These are phyloP conservation scores for Coniochaeta ligniaria DNA, from an alignment of 2,329 filamentous ascomycete genomes.

Conservation along the genomic window DNA sequence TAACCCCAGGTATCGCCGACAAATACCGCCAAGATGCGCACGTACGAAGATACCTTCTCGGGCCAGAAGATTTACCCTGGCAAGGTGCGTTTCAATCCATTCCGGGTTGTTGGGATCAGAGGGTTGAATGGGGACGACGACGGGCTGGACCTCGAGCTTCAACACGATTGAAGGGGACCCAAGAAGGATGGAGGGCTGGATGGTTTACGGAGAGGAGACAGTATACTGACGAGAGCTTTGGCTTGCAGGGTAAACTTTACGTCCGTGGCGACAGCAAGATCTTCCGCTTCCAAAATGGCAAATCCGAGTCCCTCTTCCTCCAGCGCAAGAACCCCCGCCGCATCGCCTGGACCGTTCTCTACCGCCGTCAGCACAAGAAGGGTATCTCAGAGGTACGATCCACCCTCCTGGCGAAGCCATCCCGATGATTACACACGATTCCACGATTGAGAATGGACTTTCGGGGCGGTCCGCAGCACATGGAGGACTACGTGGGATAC, in stretches of 20 bases:
- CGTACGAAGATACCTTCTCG: conserved; percentile 61
- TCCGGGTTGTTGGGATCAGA: neutral
- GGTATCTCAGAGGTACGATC: conserved; percentile 97
- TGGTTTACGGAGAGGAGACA: neutral
- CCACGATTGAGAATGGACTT: too few relatives aligned
- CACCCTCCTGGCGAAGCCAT: neutral
- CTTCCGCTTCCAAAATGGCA: conserved; percentile 99
- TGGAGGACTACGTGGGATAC: neutral
- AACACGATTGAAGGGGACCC: neutral
- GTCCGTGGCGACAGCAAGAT: conserved; percentile 99
- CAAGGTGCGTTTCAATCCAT: conserved; percentile 44
- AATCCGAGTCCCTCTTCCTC: conserved; percentile 99
- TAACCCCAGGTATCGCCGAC: conserved; percentile 16
- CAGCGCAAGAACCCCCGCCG: conserved; percentile 99
- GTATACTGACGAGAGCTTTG: conserved; percentile 18
- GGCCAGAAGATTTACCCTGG: conserved; percentile 61
- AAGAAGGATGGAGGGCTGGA: neutral
- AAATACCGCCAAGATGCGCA: conserved; percentile 51
- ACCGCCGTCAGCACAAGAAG: conserved; percentile 99
- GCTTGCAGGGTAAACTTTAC: conserved; percentile 90
- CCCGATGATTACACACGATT: neutral
- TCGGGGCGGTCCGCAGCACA: neutral
- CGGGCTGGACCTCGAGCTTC: too few relatives aligned
- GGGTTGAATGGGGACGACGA: neutral
- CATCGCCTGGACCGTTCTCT: conserved; percentile 97